Evolutionary conservation across 177 flowering plant species (phyloP).

Genomic region (Vitis hybrid): DNA sequence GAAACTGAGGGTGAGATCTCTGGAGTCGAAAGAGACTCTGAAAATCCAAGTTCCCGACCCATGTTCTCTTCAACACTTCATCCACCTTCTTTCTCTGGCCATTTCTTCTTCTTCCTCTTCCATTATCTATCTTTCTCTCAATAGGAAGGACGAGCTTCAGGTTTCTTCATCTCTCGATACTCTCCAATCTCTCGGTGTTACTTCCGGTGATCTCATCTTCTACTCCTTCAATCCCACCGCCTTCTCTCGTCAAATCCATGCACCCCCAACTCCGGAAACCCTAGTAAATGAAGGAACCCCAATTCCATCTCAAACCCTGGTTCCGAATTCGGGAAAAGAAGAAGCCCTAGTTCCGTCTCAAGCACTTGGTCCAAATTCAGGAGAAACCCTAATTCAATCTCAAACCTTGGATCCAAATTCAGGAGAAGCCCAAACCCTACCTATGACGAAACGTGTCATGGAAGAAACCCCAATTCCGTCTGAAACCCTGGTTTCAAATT

Average conservation of each 20-base stretch:
- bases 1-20: constrained; percentile 61
- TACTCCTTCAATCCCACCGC: constrained; percentile 37
- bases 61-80: constrained; percentile 45
- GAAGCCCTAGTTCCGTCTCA: neutral
- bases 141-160: constrained; percentile 56
- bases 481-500: too few relatives aligned
- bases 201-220: constrained; percentile 77
- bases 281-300: neutral
- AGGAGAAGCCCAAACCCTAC: neutral
- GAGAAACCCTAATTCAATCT: neutral
- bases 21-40: constrained; percentile 50
- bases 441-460: too few relatives aligned
- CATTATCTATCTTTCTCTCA: constrained; percentile 52
- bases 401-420: neutral
- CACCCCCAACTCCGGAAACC: neutral
- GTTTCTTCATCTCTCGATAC: constrained; percentile 41
- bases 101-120: constrained; percentile 24
- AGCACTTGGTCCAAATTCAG: too few relatives aligned
- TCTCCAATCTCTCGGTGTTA: constrained; percentile 57
- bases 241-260: constrained; percentile 10
- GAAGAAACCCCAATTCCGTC: neutral
- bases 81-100: constrained; percentile 28
- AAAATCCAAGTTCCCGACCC: constrained; percentile 47
- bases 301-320: neutral
- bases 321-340: neutral